Conservation (phyloP, 1,284 basidiomycete genomes). For the Inonotus obliquus region DNA sequence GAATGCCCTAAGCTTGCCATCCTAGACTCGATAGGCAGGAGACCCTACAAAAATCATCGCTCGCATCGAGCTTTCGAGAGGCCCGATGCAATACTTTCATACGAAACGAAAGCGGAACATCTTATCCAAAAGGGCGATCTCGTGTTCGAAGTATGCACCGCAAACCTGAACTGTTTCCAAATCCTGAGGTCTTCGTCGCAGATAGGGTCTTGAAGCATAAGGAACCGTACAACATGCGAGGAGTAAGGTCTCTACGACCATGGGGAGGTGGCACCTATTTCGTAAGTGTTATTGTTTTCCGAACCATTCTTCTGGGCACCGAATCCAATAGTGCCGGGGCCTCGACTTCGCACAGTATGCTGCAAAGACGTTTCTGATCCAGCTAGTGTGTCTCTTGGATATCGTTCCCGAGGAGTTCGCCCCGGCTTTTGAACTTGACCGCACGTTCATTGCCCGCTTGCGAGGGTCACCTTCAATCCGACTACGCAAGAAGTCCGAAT, state of each 20-base stretch:
- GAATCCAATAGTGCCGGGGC: not conserved
- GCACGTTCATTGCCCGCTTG: not conserved
- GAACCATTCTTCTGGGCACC: no score
- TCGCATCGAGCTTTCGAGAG: not conserved
- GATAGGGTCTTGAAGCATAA: not conserved
- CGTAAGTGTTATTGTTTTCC: not conserved
- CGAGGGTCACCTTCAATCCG: not conserved
- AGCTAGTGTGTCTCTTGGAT: not conserved
- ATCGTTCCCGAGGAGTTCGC: not conserved
- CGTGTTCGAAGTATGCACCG: not conserved
- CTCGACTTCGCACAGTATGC: not conserved
- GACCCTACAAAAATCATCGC: not conserved
- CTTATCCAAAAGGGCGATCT: not conserved
- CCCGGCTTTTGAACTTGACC: not conserved
- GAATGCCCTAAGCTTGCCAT: not conserved
- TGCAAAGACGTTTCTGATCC: not conserved
- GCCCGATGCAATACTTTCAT: not conserved
- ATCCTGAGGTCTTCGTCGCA: constrained; percentile 13
- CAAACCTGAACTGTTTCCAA: constrained; percentile 5
- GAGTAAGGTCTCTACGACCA: not conserved
- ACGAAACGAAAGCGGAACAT: not conserved
- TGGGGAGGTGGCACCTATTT: not conserved
- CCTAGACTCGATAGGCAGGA: not conserved
- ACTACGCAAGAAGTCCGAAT: not conserved
- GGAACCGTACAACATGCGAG: not conserved